These are phyloP conservation scores for Trichoderma arundinaceum DNA, from an alignment of 2,329 filamentous ascomycete genomes.

Conservation along the genomic window DNA sequence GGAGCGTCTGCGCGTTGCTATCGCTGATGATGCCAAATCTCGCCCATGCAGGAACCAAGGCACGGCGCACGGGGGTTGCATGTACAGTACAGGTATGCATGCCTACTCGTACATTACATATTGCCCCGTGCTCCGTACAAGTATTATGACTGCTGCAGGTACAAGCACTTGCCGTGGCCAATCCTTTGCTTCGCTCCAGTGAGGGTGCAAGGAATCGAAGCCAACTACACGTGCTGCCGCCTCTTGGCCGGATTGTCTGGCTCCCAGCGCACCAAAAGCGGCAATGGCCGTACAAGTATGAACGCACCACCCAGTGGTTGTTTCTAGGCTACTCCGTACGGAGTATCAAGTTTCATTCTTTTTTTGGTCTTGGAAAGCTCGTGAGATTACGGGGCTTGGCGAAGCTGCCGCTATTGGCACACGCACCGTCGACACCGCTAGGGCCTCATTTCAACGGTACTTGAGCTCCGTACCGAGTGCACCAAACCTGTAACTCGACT, in stretches of 20 bases:
- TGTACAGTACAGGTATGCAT: no score
- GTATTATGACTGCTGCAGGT: no score
- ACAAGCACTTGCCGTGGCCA: no score
- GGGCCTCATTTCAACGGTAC: constrained; percentile 16
- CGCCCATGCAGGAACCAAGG: no score
- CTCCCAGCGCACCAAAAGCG: neutral
- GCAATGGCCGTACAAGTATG: constrained; percentile 1
- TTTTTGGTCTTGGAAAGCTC: neutral
- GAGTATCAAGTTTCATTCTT: constrained; percentile 14
- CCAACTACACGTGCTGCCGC: constrained; percentile 4
- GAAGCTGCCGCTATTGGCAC: constrained; percentile 26
- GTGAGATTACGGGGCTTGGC: constrained; percentile 23
- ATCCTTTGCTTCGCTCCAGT: no score
- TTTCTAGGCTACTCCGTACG: neutral
- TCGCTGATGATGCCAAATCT: no score
- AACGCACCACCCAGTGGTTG: neutral
- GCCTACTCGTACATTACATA: no score
- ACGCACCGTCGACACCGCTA: constrained; percentile 24
- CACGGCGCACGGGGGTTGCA: no score
- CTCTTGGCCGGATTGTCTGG: neutral
- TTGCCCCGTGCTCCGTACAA: no score
- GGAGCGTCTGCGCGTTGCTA: no score
- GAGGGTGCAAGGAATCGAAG: neutral
- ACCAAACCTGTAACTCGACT: neutral
- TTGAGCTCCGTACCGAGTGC: neutral